These are phyloP conservation scores for Teunomyces barrocoloradensis DNA, from an alignment of 805 yeast genomes.

Conservation along the genomic window DNA sequence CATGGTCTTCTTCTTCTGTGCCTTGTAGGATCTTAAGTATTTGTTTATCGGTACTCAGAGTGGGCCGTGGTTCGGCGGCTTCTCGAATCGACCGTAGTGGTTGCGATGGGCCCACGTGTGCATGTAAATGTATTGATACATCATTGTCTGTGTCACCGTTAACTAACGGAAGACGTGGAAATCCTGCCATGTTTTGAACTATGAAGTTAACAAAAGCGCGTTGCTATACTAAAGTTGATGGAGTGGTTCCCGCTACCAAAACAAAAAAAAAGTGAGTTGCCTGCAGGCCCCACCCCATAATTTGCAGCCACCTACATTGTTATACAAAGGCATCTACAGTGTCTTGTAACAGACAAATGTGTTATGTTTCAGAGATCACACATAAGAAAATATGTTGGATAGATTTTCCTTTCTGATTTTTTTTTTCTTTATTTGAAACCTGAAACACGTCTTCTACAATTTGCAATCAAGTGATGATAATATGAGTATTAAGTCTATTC, in stretches of 20 bases:
- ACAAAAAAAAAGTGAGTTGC: too few relatives aligned
- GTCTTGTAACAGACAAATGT: neutral
- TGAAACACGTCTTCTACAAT: neutral
- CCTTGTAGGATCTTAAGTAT: conserved; percentile 13
- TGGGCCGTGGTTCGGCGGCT: neutral
- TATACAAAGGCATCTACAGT: neutral
- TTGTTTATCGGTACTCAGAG: conserved; percentile 1
- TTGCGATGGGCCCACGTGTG: conserved; percentile 35
- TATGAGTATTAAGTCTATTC: neutral
- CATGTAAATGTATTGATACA: conserved; percentile 38
- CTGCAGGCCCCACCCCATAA: too few relatives aligned
- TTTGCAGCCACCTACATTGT: neutral
- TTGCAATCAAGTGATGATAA: neutral
- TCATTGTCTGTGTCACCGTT: conserved; percentile 43
- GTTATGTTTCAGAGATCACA: neutral
- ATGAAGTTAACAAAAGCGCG: neutral
- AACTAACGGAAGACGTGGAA: conserved; percentile 36
- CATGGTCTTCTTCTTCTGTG: conserved; percentile 11
- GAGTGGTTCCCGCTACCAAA: too few relatives aligned
- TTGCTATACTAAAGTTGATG: neutral
- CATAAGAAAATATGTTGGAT: too few relatives aligned
- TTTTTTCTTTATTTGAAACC: neutral
- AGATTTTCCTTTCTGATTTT: neutral
- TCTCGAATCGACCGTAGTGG: conserved; percentile 22
- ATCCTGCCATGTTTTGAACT: conserved; percentile 13